Evolutionary conservation across 202 grass and related monocot genomes (phyloP), one percentile per base, ranked within the genome.

Genomic region (Musa balbisiana): DNA sequence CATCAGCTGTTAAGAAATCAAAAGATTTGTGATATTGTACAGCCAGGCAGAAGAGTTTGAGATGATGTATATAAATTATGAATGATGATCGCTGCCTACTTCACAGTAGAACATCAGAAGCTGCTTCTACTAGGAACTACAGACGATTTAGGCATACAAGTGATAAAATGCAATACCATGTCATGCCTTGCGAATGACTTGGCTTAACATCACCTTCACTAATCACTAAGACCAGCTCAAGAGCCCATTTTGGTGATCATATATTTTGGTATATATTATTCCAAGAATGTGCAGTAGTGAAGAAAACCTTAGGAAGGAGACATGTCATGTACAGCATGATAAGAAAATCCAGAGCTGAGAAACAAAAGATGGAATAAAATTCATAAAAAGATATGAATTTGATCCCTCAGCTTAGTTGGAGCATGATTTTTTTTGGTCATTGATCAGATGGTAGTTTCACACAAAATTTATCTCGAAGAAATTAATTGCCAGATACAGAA

Each of bases 1-100:
- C 74, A 92, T 87, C 17, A 96, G 33, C 81, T 88, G 83, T 62
- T 24, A 83, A n/a, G 66, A 76, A 53, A 64, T 53, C 4, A 26
- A 53, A 17, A 73, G 0, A 76, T 22, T 24, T 58, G 6, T 50
- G 20, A 75, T 9, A 76, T 15, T 10, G 12, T n/a, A 70, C 23
- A 70, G 49, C 5, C 16, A 51, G 9, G 17, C 14, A 43, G 2
- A 2, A 70, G 49, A 20, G 10, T 70, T 33, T 19, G 1, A 51
- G 27, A 70, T 10, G 5, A 11, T 51, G 67, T 16, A 11, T 29
- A 13, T 13, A 29, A 16, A 63, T 27, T 67, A 14, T 25, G 20
- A 67, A 21, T 33, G 13, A 3, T 14, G 13, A 25, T 14, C 33
- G 5, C 33, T 43, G 33, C 33, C 33, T 43, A 43, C 33, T 1